These are phyloP conservation scores for Ophiostoma quercus DNA, from an alignment of 2,329 filamentous ascomycete species.

Conservation along the genomic window DNA sequence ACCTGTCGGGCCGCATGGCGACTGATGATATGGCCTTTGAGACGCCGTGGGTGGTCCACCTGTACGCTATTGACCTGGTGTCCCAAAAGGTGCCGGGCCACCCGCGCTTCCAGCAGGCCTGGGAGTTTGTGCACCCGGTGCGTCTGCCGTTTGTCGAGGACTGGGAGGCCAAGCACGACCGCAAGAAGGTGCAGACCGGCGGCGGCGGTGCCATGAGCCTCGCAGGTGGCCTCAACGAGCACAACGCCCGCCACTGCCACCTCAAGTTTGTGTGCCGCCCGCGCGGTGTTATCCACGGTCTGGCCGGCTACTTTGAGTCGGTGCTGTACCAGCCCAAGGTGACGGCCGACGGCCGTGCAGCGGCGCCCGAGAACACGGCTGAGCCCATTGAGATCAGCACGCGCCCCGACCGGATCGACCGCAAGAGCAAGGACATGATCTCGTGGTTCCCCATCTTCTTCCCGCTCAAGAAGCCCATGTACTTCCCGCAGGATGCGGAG, in stretches of 20 bases:
- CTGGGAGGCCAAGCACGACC: slow-evolving; percentile 43
- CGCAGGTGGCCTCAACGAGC: slow-evolving; percentile 78
- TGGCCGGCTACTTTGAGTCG: slow-evolving; percentile 94
- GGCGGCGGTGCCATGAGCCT: slow-evolving; percentile 69
- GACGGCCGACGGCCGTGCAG: slow-evolving; percentile 29
- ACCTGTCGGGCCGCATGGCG: slow-evolving; percentile 60
- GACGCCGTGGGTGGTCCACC: slow-evolving; percentile 89
- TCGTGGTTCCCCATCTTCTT: slow-evolving; percentile 99
- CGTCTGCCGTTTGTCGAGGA: slow-evolving; percentile 39
- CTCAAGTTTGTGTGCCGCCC: slow-evolving; percentile 72
- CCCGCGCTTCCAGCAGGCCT: slow-evolving; percentile 65
- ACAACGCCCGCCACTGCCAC: slow-evolving; percentile 78
- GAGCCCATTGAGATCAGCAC: slow-evolving; percentile 79
- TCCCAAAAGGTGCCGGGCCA: slow-evolving; percentile 57
- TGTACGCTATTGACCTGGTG: slow-evolving; percentile 84
- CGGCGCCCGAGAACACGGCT: slow-evolving; percentile 29
- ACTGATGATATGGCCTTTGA: slow-evolving; percentile 71
- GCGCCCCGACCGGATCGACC: slow-evolving; percentile 83
- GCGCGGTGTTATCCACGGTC: slow-evolving; percentile 79
- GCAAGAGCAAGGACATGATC: slow-evolving; percentile 96
- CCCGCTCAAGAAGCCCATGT: slow-evolving; percentile 83
- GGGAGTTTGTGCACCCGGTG: slow-evolving; percentile 77
- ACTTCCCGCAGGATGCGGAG: slow-evolving; percentile 77
- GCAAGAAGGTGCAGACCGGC: slow-evolving; percentile 55
- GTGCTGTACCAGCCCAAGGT: slow-evolving; percentile 66